phyloP scores from a whole-genome alignment of 2,329 filamentous ascomycete genomes.

The Penicillium aurantiogriseum region DNA sequence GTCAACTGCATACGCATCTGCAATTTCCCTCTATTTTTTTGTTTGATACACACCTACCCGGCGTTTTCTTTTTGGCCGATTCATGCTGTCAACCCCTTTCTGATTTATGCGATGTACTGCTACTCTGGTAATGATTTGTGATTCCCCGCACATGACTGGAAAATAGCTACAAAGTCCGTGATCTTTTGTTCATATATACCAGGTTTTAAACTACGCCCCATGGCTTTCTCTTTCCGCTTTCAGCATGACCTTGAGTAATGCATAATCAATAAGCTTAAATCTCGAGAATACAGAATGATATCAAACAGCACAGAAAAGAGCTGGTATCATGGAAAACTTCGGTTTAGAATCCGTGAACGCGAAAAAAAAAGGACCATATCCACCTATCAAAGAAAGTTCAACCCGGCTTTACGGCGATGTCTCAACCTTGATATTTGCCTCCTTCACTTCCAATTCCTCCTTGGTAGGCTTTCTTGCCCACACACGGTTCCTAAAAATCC shows the following conservation, averaged over 20 bases:
- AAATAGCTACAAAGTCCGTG: background rate
- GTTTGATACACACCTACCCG: constrained; percentile 4
- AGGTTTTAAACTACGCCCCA: background rate
- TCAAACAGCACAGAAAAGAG: background rate
- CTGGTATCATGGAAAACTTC: background rate
- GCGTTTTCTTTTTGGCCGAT: constrained; percentile 8
- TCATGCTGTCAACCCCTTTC: background rate
- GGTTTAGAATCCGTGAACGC: background rate
- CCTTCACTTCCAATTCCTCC: background rate
- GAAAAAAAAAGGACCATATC: background rate
- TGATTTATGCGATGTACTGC: background rate
- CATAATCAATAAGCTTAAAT: background rate
- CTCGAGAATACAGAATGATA: background rate
- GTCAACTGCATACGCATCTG: background rate
- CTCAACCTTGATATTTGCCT: background rate
- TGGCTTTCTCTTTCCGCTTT: background rate
- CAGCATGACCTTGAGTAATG: background rate
- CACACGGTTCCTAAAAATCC: background rate
- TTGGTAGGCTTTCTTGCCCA: constrained; percentile 5
- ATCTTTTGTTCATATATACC: background rate
- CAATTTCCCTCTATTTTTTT: background rate
- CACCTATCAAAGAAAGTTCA: background rate
- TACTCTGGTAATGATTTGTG: background rate
- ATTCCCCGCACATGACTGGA: constrained; percentile 12
- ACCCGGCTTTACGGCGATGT: background rate